Percentiles rank a stretch among this genome's conserved stretches.
phyloP scores from a whole-genome alignment of 768 basidiomycete genomes.

The Mycena amicta region DNA sequence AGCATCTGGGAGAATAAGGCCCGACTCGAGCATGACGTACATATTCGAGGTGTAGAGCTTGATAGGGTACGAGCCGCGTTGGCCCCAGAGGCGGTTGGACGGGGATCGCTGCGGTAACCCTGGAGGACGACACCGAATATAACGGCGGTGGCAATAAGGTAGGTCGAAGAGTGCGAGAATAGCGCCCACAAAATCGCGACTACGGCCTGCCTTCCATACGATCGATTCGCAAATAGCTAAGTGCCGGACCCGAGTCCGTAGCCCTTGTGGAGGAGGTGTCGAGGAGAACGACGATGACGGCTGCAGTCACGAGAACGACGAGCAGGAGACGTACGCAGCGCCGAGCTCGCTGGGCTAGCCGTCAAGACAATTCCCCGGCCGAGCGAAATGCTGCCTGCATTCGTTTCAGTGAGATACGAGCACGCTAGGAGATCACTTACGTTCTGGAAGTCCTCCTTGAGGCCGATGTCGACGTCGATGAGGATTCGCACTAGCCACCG shows the following conservation, averaged over 20 bases:
- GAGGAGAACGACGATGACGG: constrained; percentile 96
- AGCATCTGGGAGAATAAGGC: constrained; percentile 96
- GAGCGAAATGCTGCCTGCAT: constrained; percentile 92
- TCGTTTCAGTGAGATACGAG: too few species aligned
- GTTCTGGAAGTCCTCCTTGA: constrained; percentile 98
- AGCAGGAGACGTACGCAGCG: constrained; percentile 93
- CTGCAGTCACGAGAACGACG: constrained; percentile 90
- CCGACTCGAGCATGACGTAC: constrained; percentile 99
- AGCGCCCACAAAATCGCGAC: constrained; percentile 97
- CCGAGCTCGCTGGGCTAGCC: constrained; percentile 92
- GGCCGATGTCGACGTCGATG: constrained; percentile 94
- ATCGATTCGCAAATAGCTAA: constrained; percentile 99
- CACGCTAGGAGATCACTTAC: constrained; percentile 66
- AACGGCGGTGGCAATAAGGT: constrained; percentile 86
- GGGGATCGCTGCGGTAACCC: constrained; percentile 97
- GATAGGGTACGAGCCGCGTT: constrained; percentile 92
- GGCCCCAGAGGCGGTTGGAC: constrained; percentile 95
- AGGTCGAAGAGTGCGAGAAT: constrained; percentile 96
- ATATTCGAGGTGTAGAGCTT: constrained; percentile 99
- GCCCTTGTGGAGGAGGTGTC: constrained; percentile 98
- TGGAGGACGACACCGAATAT: constrained; percentile 97
- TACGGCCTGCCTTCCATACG: constrained; percentile 99
- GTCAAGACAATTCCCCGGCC: constrained; percentile 97
- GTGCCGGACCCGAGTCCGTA: constrained; percentile 99
- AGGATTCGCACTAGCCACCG: constrained; percentile 96